phyloP scores from a whole-genome alignment of 805 yeast genomes.

The Metahyphopichia silvanorum region DNA sequence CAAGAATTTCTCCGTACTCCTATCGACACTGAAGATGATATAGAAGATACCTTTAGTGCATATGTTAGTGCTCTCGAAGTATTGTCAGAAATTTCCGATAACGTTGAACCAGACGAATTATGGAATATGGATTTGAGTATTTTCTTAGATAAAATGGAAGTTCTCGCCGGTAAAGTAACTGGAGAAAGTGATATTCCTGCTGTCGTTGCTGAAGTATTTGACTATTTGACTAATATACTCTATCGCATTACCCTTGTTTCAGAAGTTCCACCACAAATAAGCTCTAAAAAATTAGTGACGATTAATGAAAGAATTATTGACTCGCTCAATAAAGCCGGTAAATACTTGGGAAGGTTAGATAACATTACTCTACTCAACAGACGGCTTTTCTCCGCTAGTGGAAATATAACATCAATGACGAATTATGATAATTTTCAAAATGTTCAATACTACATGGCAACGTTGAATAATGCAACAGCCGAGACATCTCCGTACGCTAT shows the following conservation, averaged over 20 bases:
- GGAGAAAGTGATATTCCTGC: background rate
- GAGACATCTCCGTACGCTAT: slow-evolving; percentile 18
- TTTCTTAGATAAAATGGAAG: background rate
- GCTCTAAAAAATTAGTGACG: slow-evolving; percentile 6
- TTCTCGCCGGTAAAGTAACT: background rate
- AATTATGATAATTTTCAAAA: slow-evolving; percentile 19
- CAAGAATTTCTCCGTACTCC: background rate
- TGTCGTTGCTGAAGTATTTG: slow-evolving; percentile 9
- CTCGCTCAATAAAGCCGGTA: no score
- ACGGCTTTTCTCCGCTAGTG: slow-evolving; percentile 30
- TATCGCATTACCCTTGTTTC: slow-evolving; percentile 19
- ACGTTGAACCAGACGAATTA: background rate
- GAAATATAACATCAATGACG: slow-evolving; percentile 32
- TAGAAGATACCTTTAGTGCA: background rate
- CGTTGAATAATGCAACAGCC: slow-evolving; percentile 5
- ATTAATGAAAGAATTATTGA: slow-evolving; percentile 4
- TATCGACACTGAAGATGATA: slow-evolving; percentile 1
- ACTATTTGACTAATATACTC: slow-evolving; percentile 10
- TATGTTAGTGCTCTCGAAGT: slow-evolving; percentile 5
- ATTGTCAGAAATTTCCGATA: slow-evolving; percentile 8
- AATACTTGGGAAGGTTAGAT: slow-evolving; percentile 1
- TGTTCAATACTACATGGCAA: slow-evolving; percentile 13
- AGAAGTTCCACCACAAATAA: slow-evolving; percentile 8
- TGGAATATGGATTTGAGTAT: background rate
- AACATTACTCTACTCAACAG: slow-evolving; percentile 16